Percentiles rank a stretch among this genome's conserved stretches.
phyloP scores from a whole-genome alignment of 1,284 basidiomycete genomes.

The Sphaerobolus stellatus region DNA sequence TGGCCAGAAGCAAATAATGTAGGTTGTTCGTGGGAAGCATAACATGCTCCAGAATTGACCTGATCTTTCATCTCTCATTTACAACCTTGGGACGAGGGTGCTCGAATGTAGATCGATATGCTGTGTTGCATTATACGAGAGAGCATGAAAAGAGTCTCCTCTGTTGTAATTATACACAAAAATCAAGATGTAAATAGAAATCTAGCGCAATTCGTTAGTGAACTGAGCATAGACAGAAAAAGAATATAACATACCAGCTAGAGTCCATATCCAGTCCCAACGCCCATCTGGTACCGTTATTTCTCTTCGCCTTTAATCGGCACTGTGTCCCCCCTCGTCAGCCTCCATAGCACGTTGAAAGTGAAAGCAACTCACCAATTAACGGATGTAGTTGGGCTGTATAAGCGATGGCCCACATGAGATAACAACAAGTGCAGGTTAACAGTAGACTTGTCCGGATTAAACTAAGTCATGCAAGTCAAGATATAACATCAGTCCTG shows the following conservation, averaged over 20 bases:
- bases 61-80: no score
- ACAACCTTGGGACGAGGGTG: no score
- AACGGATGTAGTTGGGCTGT: constrained; percentile 89
- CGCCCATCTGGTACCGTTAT: background rate
- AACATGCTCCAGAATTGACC: no score
- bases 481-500: background rate
- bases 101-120: no score
- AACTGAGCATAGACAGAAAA: background rate
- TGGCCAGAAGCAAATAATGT: no score
- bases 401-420: constrained; percentile 95
- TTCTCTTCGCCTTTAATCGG: background rate
- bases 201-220: background rate
- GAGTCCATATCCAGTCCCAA: no score
- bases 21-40: no score
- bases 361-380: constrained; percentile 57
- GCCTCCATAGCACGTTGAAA: background rate
- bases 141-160: no score
- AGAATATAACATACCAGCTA: background rate
- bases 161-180: no score
- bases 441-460: constrained; percentile 79
- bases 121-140: no score
- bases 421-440: constrained; percentile 77
- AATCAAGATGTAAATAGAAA: background rate
- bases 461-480: constrained; percentile 48
- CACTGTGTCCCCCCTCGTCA: background rate